Percentiles rank a stretch among this genome's conserved stretches.
Evolutionary conservation across 768 basidiomycete genomes (phyloP).

Genomic region (Steccherinum ochraceum): DNA sequence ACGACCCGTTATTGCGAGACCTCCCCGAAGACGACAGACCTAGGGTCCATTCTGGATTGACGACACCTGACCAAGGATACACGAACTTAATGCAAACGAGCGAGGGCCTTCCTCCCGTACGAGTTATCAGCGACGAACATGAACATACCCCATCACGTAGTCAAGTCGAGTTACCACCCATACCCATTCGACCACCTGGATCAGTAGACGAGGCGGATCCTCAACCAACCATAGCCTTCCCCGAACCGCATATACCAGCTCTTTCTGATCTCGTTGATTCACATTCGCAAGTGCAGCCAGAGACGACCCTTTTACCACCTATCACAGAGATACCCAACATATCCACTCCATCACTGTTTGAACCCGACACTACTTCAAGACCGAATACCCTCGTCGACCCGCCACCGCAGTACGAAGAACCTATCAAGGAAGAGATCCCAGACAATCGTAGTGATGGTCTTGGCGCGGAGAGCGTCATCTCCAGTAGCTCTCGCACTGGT

Average conservation of each 20-base stretch:
- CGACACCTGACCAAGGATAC: constrained; percentile 5
- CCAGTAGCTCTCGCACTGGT: constrained; percentile 17
- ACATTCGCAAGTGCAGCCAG: background rate
- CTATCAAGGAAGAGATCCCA: constrained; percentile 6
- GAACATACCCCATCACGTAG: background rate
- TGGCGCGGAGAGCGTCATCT: constrained; percentile 22
- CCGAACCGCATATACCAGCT: constrained; percentile 2
- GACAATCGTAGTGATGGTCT: background rate
- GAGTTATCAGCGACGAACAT: background rate
- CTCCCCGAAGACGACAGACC: constrained; percentile 7
- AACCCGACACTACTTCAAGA: background rate
- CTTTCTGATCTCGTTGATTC: background rate
- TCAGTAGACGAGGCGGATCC: background rate
- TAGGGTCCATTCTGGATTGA: constrained; percentile 10
- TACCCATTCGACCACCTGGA: constrained; percentile 6
- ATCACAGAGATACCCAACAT: constrained; percentile 11
- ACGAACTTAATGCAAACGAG: background rate
- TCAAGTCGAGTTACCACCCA: constrained; percentile 1
- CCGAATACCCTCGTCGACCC: background rate
- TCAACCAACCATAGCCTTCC: background rate
- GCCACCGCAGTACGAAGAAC: background rate
- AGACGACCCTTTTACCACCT: constrained; percentile 4
- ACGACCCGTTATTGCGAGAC: constrained; percentile 5
- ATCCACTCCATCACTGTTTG: constrained; percentile 6
- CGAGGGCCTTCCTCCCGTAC: constrained; percentile 7